A percentile compares a stretch with the other conserved stretches of the same genome.
phyloP scores from a whole-genome alignment of 257 asterid genomes.

The Striga asiatica region DNA sequence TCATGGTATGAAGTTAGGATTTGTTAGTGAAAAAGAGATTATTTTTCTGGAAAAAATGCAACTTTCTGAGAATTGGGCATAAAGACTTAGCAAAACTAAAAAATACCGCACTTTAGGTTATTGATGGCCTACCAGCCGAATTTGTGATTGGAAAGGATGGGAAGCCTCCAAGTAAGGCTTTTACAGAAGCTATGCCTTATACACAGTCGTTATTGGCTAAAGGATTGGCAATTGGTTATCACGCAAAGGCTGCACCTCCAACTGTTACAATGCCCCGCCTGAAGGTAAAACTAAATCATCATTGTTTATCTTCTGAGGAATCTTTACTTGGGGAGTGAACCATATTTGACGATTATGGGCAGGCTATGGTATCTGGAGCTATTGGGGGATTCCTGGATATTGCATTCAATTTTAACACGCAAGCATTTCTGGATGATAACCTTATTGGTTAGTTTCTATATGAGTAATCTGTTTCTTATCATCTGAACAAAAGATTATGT shows the following conservation, averaged over 20 bases:
- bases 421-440: constrained; percentile 80
- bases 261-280: constrained; percentile 97
- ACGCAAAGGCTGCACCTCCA: constrained; percentile 94
- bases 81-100: background rate
- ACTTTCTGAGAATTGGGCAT: background rate
- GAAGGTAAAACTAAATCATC: constrained; percentile 39
- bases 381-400: constrained; percentile 87
- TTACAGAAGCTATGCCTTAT: constrained; percentile 76
- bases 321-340: constrained; percentile 2
- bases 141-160: constrained; percentile 80
- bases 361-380: constrained; percentile 97
- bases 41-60: constrained; percentile 4
- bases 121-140: constrained; percentile 94
- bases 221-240: constrained; percentile 69
- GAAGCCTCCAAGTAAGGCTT: constrained; percentile 49
- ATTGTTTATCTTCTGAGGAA: background rate
- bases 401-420: constrained; percentile 84
- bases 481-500: constrained; percentile 1
- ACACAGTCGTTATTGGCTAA: constrained; percentile 61
- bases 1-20: constrained; percentile 46
- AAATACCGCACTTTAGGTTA: constrained; percentile 37
- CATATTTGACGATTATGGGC: constrained; percentile 12
- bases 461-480: background rate
- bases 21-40: background rate
- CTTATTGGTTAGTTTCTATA: constrained; percentile 60